phyloP scores from a whole-genome alignment of 1,284 basidiomycete species.

The Moesziomyces antarcticus region DNA sequence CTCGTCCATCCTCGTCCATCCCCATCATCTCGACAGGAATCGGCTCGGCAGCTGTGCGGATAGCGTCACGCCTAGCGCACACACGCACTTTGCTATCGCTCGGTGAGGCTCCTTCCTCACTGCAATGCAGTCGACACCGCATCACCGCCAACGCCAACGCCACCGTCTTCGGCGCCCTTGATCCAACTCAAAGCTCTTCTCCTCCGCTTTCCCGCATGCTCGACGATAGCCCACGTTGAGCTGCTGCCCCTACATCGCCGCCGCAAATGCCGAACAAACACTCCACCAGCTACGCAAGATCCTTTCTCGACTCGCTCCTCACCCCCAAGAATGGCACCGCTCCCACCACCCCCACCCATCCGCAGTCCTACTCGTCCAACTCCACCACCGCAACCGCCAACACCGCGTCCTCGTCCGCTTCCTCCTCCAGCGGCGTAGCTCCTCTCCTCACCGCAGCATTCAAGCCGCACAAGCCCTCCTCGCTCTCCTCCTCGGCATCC shows the following conservation, averaged over 20 bases:
- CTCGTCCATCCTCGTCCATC: no score
- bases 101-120: constrained; percentile 10
- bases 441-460: constrained; percentile 39
- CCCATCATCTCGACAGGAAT: no score
- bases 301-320: constrained; percentile 40
- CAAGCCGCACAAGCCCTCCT: constrained; percentile 49
- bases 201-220: constrained; percentile 10
- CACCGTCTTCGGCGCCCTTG: constrained; percentile 40
- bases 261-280: constrained; percentile 26
- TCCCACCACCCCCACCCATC: constrained; percentile 6
- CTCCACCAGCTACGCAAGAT: constrained; percentile 29
- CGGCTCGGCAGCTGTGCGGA: no score
- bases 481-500: constrained; percentile 48
- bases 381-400: constrained; percentile 19
- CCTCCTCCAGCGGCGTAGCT: constrained; percentile 17
- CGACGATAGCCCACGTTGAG: constrained; percentile 1
- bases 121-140: constrained; percentile 39
- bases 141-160: constrained; percentile 39
- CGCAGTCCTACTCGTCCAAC: constrained; percentile 17
- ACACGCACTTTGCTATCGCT: no score
- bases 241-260: background rate
- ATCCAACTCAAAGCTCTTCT: background rate
- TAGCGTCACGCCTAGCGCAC: no score
- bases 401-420: constrained; percentile 14
- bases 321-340: constrained; percentile 17